Base-by-base conservation (phyloP, 805 yeast genomes). In the Saccharomyces paradoxus region DNA sequence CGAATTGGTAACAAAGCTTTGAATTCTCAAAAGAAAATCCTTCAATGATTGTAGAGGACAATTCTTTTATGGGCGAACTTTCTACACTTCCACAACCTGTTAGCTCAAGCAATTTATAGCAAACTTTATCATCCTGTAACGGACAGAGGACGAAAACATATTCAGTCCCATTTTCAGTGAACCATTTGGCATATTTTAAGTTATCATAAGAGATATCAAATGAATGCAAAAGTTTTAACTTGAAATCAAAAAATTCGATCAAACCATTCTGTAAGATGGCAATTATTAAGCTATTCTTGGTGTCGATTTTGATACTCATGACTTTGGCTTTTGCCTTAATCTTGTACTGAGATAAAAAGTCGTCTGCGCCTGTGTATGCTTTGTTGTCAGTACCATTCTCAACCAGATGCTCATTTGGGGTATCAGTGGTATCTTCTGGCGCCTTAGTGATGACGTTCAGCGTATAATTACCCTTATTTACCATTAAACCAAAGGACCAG, bases 241-340 rank as follows among this genome's bases (percentile, higher is more conserved):
- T 53, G 26, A 56, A 56, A 41, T 64, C 66, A 55, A 60, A 69
- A 14, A 64, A 54, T 52, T 66, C 67, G 28, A 70, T 58, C 17
- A 64, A 54, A 17, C 74, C 74, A 50, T 60, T 62, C 51, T 63
- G 55, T 26, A 69, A 60, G 4, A 67, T 62, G 1, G 57, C 63
- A 17, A 62, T 53, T 14, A 68, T 62, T 2, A 49, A 47, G 4
- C 41, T 46, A n/a, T 52, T 53, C 13, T 50, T 52, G 2, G 52
- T 50, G 17, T 57, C 52, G n/a, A 66, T 58, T 44, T 62, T 61
- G 4, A 66, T 50, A 17, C 55, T 57, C 6, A 59, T 57, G 12
- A 61, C 61, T 41, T 54, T 58, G 28, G 48, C 56, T 24, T 62
- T 60, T 17, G 62, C 48, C 46, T 60, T 58, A 3, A 57, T 31